Percentiles rank a stretch among this genome's conserved stretches.
Conservation (phyloP, 2,329 filamentous ascomycete species). For the Epichloe typhina region DNA sequence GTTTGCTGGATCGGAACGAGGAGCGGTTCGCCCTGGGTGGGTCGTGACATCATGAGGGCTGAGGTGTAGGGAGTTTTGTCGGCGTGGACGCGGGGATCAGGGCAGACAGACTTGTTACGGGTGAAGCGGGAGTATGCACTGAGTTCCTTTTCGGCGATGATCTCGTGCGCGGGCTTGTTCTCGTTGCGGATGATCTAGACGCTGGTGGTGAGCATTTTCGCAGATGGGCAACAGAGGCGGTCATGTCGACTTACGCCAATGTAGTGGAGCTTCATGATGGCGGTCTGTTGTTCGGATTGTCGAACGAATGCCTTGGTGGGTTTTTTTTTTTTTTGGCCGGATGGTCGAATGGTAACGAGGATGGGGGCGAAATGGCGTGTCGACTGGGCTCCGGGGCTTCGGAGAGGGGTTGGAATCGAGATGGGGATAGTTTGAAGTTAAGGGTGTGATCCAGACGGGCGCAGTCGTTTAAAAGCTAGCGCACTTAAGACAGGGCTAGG, state of each 20-base stretch:
- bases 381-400: no score
- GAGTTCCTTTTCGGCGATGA: slow-evolving; percentile 65
- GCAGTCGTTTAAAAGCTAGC: no score
- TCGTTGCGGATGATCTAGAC: slow-evolving; percentile 70
- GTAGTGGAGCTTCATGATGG: slow-evolving; percentile 74
- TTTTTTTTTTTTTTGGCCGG: background rate
- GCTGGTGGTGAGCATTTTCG: slow-evolving; percentile 1
- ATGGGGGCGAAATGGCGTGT: no score
- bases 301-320: background rate
- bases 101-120: slow-evolving; percentile 43
- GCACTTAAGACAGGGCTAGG: no score
- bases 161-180: slow-evolving; percentile 60
- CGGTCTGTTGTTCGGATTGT: background rate
- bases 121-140: slow-evolving; percentile 72
- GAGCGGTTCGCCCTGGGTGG: background rate
- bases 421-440: no score
- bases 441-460: no score
- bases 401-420: no score
- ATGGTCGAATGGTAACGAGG: no score
- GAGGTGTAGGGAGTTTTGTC: background rate
- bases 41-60: background rate
- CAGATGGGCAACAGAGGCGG: slow-evolving; percentile 8
- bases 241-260: slow-evolving; percentile 54
- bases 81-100: background rate
- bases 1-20: background rate